Base-by-base conservation (phyloP, 345 rosid genomes). In the Draba incana region DNA sequence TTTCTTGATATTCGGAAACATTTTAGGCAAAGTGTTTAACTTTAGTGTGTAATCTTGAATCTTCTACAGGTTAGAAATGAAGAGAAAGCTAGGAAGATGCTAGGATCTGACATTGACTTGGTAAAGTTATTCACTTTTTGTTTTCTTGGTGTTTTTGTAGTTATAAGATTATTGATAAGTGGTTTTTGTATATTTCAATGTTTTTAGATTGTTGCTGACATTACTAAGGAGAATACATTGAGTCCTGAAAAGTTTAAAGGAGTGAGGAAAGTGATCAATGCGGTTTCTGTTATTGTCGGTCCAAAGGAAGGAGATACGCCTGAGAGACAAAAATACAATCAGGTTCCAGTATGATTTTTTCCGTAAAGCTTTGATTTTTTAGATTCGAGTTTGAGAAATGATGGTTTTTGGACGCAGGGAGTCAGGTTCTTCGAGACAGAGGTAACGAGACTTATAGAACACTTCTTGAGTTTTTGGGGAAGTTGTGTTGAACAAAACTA, bases 251-350 rank as follows among this genome's bases (percentile, higher is more conserved):
- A 81, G 82, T 93, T 93, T 69, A 88, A 82, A 84, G 95, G 92
- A 75, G 96, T 93, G 70, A 86, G 81, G 57, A 88, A 85, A 83
- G 96, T 93, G 68, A 86, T 90, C 45, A 90, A 87, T 78, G 91
- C 88, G 48, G 86, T 77, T 75, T 90, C 97, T 53, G 96, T 88
- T 53, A 90, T 93, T 15, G 87, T 93, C 20, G 97, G 97, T 45
- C 98, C 97, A 16, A 93, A 93, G 81, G 98, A 93, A 84, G 97
- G 97, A 49, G 98, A 93, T 81, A 93, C 98, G 57, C 92, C 97
- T 24, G 92, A 93, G 56, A 83, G 98, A 81, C 91, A 84, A 51
- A 88, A 90, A 63, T 93, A 93, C 78, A 93, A 92, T 60, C 98
- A 93, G 97, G 98, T 20, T 20, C 1, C 20, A 20, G 0, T 0